Evolutionary conservation across 345 rosid species (phyloP).

Genomic region (Rhizophora mangle): DNA sequence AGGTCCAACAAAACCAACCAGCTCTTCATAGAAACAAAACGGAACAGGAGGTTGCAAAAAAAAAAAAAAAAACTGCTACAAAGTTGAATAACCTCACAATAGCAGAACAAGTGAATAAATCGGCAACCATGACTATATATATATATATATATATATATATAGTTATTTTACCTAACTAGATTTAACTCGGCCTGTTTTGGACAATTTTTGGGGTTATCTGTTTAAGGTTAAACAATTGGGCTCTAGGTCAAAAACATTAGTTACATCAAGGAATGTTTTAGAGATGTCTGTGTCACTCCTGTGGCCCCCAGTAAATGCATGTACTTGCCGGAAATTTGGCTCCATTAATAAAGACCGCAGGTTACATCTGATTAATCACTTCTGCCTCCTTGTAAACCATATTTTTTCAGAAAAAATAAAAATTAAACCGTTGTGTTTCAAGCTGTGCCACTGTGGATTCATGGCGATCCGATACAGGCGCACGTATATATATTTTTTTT

Average conservation of each 20-base stretch:
- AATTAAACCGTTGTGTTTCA: too few relatives aligned
- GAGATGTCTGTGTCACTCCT: constrained; percentile 12
- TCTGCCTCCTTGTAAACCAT: neutral
- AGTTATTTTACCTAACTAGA: neutral
- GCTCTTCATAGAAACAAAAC: too few relatives aligned
- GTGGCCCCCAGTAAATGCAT: neutral
- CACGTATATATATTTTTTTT: too few relatives aligned
- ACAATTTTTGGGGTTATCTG: constrained; percentile 2
- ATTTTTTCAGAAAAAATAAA: too few relatives aligned
- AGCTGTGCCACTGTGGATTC: too few relatives aligned
- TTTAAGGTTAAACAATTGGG: constrained; percentile 12
- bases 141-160: neutral
- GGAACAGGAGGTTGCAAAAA: too few relatives aligned
- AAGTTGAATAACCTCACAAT: too few relatives aligned
- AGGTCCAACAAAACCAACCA: too few relatives aligned
- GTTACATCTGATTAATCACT: neutral
- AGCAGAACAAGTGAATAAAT: too few relatives aligned
- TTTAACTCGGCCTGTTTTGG: neutral
- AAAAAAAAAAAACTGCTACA: too few relatives aligned
- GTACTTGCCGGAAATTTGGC: neutral
- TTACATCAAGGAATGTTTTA: constrained; percentile 3
- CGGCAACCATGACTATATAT: neutral
- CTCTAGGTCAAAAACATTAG: neutral
- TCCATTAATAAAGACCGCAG: too few relatives aligned
- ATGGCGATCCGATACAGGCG: too few relatives aligned